Base-by-base conservation (phyloP, 225 moss, liverwort and hornwort genomes). In the Bryum argenteum region DNA sequence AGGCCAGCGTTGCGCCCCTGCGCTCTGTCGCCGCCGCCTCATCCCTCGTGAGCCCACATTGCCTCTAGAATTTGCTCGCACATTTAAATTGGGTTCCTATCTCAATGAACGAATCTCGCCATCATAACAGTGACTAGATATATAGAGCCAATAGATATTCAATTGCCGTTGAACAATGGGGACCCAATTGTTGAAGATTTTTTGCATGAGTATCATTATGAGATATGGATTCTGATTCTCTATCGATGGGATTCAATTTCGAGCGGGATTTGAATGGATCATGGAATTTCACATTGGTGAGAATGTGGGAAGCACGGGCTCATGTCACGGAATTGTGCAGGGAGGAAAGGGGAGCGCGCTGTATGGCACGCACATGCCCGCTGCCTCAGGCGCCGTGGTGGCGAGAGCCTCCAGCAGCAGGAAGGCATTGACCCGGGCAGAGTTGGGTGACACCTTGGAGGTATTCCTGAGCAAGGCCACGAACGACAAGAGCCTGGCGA, bases 401-500 rank as follows among this genome's bases (percentile, higher is more conserved):
- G 20, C 41, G 76, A 65, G 61, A 55, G 59, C 38, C 7, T 44
- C 65, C 2, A 71, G 67, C 38, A 53, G 28, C 53, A 64, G 65
- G 38, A 76, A 73, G 37, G 79, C 69, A 9, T 48, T 66, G 21
- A 47, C 76, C 12, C 76, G 73, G n/a, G 69, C 83, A 1, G 83
- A 80, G 79, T 54, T 83, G 0, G 83, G 79, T 0, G 83, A 83
- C 69, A 80, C 22, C 18, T 50, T 83, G 50, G 79, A 98, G 81
- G 79, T 83, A 38, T 98, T 92, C 75, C 10, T 91, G 54, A 75
- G 86, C 53, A 90, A 89, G 66, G 73, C 79, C 13, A 94, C 91
- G 0, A n/a, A 45, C 1, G 89, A 98, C 72, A 92, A 92, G 80
- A 85, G 26, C 71, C 56, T 98, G 80, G 92, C 89, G 6, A 85